Conservation (phyloP, 2,329 filamentous ascomycete species). For the Aureobasidium uvarum region DNA sequence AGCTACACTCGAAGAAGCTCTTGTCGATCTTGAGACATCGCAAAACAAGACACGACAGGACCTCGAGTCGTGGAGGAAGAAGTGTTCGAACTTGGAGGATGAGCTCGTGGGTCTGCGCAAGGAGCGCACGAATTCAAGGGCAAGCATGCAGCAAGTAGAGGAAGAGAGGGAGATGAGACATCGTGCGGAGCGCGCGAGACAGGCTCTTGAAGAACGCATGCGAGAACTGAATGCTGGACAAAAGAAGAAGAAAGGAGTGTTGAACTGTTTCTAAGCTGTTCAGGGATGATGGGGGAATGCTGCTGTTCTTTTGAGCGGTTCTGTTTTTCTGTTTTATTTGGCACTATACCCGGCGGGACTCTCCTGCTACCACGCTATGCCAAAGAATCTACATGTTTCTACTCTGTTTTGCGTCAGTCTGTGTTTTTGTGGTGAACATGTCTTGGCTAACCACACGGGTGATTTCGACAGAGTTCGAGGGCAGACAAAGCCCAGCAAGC, state of each 20-base stretch:
- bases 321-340: background rate
- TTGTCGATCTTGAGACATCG: conserved; percentile 88
- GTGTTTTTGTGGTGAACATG: background rate
- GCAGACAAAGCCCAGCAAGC: background rate
- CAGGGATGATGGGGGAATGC: background rate
- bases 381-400: conserved; percentile 15
- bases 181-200: conserved; percentile 83
- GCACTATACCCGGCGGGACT: conserved; percentile 23
- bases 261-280: conserved; percentile 87
- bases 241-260: conserved; percentile 88
- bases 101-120: conserved; percentile 65
- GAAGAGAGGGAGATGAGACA: conserved; percentile 92
- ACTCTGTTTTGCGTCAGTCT: background rate
- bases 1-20: conserved; percentile 88
- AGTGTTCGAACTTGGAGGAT: conserved; percentile 70
- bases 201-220: conserved; percentile 86
- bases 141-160: conserved; percentile 83
- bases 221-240: conserved; percentile 72
- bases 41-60: conserved; percentile 90
- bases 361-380: conserved; percentile 11
- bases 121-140: conserved; percentile 56
- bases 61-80: conserved; percentile 86
- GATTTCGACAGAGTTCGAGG: background rate
- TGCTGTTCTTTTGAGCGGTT: background rate
- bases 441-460: conserved; percentile 19